Conservation (phyloP, 192 early-diverging fungal genomes). For the Rhizophlyctis rosea region DNA sequence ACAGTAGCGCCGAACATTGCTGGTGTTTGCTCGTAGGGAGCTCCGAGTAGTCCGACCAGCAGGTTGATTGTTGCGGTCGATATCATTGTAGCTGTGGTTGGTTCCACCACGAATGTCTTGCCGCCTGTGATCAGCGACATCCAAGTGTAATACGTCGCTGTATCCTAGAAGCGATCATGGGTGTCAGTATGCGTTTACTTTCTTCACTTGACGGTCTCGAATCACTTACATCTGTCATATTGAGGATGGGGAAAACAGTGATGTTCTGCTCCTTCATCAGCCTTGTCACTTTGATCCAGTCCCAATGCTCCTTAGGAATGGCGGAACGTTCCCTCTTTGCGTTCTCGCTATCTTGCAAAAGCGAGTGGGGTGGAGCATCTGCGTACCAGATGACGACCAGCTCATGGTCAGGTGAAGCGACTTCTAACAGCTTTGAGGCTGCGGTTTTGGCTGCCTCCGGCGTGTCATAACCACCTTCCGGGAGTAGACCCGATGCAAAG, state of each 20-base stretch:
- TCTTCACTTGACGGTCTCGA: too few relatives aligned
- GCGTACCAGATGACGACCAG: not conserved
- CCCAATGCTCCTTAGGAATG: not conserved
- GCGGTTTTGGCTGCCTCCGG: slow-evolving; percentile 1
- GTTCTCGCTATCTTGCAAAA: not conserved
- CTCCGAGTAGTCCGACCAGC: not conserved
- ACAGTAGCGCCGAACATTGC: too few relatives aligned
- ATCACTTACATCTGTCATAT: too few relatives aligned
- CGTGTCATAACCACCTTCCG: not conserved
- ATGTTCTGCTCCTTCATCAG: not conserved
- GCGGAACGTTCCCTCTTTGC: too few relatives aligned
- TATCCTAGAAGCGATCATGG: too few relatives aligned
- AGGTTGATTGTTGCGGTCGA: not conserved
- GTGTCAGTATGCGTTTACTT: too few relatives aligned
- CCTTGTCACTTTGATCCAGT: not conserved
- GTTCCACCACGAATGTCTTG: too few relatives aligned
- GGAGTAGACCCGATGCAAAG: not conserved
- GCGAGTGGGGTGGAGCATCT: not conserved
- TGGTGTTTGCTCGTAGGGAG: too few relatives aligned
- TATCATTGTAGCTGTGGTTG: not conserved
- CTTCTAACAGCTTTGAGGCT: not conserved
- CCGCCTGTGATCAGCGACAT: too few relatives aligned
- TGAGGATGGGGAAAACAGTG: not conserved
- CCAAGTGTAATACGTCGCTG: too few relatives aligned
- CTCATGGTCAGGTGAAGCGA: not conserved